Conservation (phyloP, 768 basidiomycete species). For the Lentinula sp. region DNA sequence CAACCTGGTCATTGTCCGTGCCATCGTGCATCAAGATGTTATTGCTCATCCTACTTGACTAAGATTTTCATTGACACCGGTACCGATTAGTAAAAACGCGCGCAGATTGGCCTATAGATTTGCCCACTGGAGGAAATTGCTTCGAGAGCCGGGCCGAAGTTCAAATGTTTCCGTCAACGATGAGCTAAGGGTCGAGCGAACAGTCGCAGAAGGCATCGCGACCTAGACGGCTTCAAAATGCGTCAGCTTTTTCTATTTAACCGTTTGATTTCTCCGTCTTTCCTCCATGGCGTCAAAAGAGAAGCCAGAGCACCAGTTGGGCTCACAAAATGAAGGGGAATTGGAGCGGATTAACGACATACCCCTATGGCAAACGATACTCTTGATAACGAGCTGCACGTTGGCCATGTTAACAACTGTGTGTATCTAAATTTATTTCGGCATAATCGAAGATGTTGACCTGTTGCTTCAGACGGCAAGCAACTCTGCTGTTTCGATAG, state of each 20-base stretch:
- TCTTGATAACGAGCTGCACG: conserved; percentile 21
- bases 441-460: background rate
- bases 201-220: background rate
- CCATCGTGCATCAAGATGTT: too few species aligned
- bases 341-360: background rate
- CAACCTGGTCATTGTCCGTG: too few species aligned
- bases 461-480: conserved; percentile 19
- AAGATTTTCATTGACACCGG: background rate
- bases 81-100: background rate
- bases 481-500: conserved; percentile 40
- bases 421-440: conserved; percentile 6
- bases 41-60: background rate
- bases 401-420: conserved; percentile 29
- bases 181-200: background rate
- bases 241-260: background rate
- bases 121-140: background rate
- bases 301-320: background rate
- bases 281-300: background rate
- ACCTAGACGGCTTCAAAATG: background rate
- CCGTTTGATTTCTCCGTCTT: background rate
- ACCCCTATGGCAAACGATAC: background rate
- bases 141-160: background rate
- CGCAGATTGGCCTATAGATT: background rate
- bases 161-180: background rate
- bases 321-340: background rate